Base-by-base conservation (phyloP, 805 yeast genomes). In the Candida nitratophila region DNA sequence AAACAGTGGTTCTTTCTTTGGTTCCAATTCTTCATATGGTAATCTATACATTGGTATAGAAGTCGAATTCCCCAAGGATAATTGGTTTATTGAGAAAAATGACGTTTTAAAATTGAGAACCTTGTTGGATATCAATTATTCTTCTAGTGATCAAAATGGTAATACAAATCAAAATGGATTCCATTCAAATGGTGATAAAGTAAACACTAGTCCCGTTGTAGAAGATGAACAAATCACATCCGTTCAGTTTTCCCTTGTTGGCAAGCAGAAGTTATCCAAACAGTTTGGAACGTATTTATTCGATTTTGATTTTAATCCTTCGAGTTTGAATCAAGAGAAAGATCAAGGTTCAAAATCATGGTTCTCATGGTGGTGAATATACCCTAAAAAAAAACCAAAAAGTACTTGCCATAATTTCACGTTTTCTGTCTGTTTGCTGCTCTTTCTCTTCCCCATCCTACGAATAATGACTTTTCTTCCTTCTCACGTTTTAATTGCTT, bases 1-100 rank as follows among this genome's bases (percentile, higher is more conserved):
- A 46, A n/a, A 45, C 37, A 40, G 50, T n/a, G 46, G 41, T 21
- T 34, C 46, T 51, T 1, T 65, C 39, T 31, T 47, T 39, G 10
- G 14, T 40, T 33, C 56, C 47, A 37, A 57, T 47, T 12, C 50
- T 42, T 44, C 55, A 52, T 42, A 66, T 66, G 96, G 96, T 22
- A 86, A 86, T 59, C 65, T 89, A 50, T 88, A 79, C 54, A 69
- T 89, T 16, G 76, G 71, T 42, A 61, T 86, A n/a, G 77, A 76
- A 19, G 78, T 90, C 42, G 87, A 81, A 52, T 89, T 90, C 60
- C 97, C 96, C 2, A 71, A 72, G 31, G 95, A 88, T 61, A 76
- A 81, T 55, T 89, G 96, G 96, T 81, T 82, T 55, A 62, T 77
- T 51, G 96, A 88, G 59, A 76, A 73, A 53, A 71, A 78, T 45